Base-by-base conservation (phyloP, 2,329 filamentous ascomycete species). In the Xenoacremonium recifei region DNA sequence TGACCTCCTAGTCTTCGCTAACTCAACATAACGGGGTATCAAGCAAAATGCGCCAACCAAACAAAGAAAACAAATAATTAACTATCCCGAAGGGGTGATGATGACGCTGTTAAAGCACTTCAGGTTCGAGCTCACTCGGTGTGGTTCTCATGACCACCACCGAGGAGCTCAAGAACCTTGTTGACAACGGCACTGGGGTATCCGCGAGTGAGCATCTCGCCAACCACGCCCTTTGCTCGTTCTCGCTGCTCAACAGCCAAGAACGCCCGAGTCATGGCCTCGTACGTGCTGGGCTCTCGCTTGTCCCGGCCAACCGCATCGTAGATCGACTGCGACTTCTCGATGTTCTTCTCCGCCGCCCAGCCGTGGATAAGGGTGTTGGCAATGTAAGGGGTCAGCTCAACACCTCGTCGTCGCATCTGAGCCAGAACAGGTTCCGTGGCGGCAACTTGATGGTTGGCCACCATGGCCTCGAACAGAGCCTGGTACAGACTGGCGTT, bases 361-460 rank as follows among this genome's bases (percentile, higher is more conserved):
- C 93, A 99, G 50, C 93, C 93, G 61, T 97, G 91, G 59, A 99
- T 97, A 34, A 99, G 77, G 5, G 92, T 96, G 72, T 99, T 99
- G 61, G 93, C 93, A 61, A 99, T 97, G 70, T 99, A 99, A 0
- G 93, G 87, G 3, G 93, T 97, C 74, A 97, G 82, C 57, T 90
- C 85, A 10, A 99, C 84, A 27, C 81, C 71, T 45, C 80, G 82
- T 37, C 70, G 65, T 40, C 74, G 76, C 93, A 99, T 97, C 54
- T 88, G 77, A 17, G 71, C 69, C 15, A 97, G 79, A 6, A 96
- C 67, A 1, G 81, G 66, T 58, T 91, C 83, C 0, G 89, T 92
- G 47, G 86, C 84, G 20, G 75, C 72, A 32, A 96, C 90, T 47
- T 80, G 76, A 67, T 95, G 89, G 67, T 97, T 97, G 62, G 92